Evolutionary conservation across 257 asterid species (phyloP).

Genomic region (Nicotiana sylvestris): DNA sequence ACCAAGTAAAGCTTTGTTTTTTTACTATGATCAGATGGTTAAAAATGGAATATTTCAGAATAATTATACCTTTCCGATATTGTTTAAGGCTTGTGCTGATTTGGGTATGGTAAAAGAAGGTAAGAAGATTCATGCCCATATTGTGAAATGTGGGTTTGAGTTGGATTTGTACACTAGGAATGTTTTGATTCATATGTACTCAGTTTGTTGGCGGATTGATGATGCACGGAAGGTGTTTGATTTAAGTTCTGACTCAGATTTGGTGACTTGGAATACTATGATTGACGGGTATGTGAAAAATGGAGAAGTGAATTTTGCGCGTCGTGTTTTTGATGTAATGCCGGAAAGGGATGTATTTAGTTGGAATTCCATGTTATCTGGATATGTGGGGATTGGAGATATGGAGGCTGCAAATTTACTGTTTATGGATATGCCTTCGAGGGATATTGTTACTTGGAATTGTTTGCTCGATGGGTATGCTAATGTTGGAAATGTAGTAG

Average conservation of each 20-base stretch:
- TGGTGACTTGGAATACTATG: slow-evolving; percentile 40
- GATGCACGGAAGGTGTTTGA: slow-evolving; percentile 36
- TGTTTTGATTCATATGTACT: slow-evolving; percentile 28
- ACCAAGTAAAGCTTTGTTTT: slow-evolving; percentile 23
- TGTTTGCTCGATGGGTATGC: slow-evolving; percentile 37
- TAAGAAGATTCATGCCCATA: slow-evolving; percentile 21
- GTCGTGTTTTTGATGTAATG: slow-evolving; percentile 30
- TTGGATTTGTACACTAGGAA: slow-evolving; percentile 30
- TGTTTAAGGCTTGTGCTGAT: slow-evolving; percentile 35
- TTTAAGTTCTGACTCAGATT: slow-evolving; percentile 28
- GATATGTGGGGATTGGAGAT: slow-evolving; percentile 25
- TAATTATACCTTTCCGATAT: slow-evolving; percentile 31
- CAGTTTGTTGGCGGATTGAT: slow-evolving; percentile 11
- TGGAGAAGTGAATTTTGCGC: slow-evolving; percentile 23
- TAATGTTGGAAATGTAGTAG: slow-evolving; percentile 19
- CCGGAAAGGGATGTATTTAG: slow-evolving; percentile 28
- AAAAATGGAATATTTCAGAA: slow-evolving; percentile 25
- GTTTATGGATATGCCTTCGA: slow-evolving; percentile 20
- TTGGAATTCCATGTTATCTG: slow-evolving; percentile 40
- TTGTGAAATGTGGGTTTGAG: slow-evolving; percentile 32
- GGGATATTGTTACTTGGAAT: slow-evolving; percentile 38
- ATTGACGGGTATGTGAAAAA: slow-evolving; percentile 34
- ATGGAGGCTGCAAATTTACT: slow-evolving; percentile 29
- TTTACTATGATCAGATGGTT: slow-evolving; percentile 28
- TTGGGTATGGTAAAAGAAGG: slow-evolving; percentile 25